Evolutionary conservation across 306 rosid species (phyloP), one percentile per base, ranked within the genome.

Genomic region (Cicer yamashitae): DNA sequence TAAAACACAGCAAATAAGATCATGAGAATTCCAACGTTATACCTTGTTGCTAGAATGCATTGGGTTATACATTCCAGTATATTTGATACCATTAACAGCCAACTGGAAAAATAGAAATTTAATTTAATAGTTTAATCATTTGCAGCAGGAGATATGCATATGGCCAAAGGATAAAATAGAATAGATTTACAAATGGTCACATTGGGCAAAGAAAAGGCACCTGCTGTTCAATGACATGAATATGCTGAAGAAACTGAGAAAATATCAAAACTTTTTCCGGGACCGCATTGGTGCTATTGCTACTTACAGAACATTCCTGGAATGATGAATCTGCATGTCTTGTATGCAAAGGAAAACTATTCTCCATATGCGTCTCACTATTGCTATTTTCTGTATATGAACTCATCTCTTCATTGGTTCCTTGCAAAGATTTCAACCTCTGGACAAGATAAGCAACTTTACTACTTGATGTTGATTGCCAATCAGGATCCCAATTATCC

Each of bases 401-500:
- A 72, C 68, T 54, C 81, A 58, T 65, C 73, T 77, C 82, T 43
- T 75, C 78, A 78, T 84, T 87, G 66, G 76, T 83, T 83, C 85
- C 94, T 71, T 76, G 90, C 84, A 91, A 80, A 77, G 91, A 87
- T 78, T 88, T 90, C 86, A 94, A 80, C 77, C 85, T 89, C 84
- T 79, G 84, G 51, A 90, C 62, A 6, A 94, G 88, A 84, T 92
- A 94, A 45, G 92, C 52, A 44, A 92, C 97, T 83, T 94, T 94
- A 84, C 93, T 94, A 88, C 98, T 94, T 52, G 97, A 90, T 17
- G 98, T 94, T 65, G 97, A 91, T 71, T 94, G 96, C 98, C 98
- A 94, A 88, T 94, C 98, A 61, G 98, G 96, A 89, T 94, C 92
- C 98, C 98, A 94, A 77, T 86, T 70, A 85, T 94, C 97, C 98